Evolutionary conservation across 2,329 filamentous ascomycete genomes (phyloP), one percentile per base, ranked within the genome.

Genomic region (Laburnicola sp.): DNA sequence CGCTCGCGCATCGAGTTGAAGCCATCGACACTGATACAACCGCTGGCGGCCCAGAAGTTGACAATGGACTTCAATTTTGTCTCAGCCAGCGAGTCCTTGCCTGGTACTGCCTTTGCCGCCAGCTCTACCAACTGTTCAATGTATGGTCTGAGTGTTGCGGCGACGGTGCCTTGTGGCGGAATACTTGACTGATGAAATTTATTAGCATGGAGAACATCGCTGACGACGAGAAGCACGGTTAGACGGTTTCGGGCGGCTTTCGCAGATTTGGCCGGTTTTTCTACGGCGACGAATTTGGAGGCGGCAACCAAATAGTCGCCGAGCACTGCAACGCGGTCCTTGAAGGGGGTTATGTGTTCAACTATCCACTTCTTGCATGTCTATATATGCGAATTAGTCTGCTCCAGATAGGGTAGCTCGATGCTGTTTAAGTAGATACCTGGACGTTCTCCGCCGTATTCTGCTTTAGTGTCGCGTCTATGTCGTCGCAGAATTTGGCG

Each of bases 281-380:
- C 61, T 47, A 63, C 50, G 36, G 60, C 45, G 63, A 85, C 81
- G 36, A 86, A 86, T 56, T 80, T 83, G 58, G 87, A 82, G 52
- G 93, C 75, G 41, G 86, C 84, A 54, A 82, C 80, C 56, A 95
- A 76, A 73, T 90, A 96, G 74, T 90, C 92, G 61, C 84, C 88
- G 59, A 95, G 76, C 36, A 86, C 82, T 51, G 78, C 76, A 58
- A 84, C 81, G 63, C 91, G 86, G 60, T 81, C 77, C 50, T 82
- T 72, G 53, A 90, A 94, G 51, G 81, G 80, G 63, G 83, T 79
- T 68, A 93, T 78, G 76, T 91, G 83, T 63, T 82, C 81, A 68
- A 91, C 75, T 65, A 93, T 86, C 90, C 90, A 96, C 75, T 83
- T 80, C 82, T 92, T 96, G 82, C 89, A 92, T 80, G 84, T 88